Evolutionary conservation across 768 basidiomycete genomes (phyloP).

Genomic region (Mycena polygramma): DNA sequence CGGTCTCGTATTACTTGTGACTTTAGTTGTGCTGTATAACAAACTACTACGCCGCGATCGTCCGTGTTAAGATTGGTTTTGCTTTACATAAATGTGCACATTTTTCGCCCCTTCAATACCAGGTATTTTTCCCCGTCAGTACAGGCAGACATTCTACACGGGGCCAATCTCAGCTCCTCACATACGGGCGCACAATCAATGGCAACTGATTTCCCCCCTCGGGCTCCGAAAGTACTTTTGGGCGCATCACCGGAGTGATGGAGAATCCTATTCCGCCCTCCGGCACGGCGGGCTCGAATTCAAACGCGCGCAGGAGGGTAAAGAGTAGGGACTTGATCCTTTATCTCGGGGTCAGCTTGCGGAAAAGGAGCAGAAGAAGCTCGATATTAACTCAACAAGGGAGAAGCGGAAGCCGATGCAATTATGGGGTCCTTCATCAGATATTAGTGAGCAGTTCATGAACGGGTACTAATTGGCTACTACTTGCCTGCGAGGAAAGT

Average conservation of each 20-base stretch:
- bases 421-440: conserved; percentile 54
- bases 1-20: background rate
- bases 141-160: too few species aligned
- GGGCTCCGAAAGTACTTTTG: background rate
- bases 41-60: too few species aligned
- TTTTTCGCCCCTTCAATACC: too few species aligned
- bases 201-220: background rate
- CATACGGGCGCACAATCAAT: background rate
- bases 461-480: too few species aligned
- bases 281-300: background rate
- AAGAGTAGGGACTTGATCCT: conserved; percentile 4
- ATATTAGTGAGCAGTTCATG: conserved; percentile 41
- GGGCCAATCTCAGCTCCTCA: background rate
- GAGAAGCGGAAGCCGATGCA: conserved; percentile 53
- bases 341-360: background rate
- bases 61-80: too few species aligned
- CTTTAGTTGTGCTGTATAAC: too few species aligned
- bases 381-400: conserved; percentile 13
- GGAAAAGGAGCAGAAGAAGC: background rate
- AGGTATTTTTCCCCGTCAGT: too few species aligned
- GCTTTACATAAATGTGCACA: too few species aligned
- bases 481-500: background rate
- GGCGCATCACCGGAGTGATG: background rate
- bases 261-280: background rate
- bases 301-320: background rate